Base-by-base conservation (phyloP, 78 protist genomes). In the Acrasis kona region DNA sequence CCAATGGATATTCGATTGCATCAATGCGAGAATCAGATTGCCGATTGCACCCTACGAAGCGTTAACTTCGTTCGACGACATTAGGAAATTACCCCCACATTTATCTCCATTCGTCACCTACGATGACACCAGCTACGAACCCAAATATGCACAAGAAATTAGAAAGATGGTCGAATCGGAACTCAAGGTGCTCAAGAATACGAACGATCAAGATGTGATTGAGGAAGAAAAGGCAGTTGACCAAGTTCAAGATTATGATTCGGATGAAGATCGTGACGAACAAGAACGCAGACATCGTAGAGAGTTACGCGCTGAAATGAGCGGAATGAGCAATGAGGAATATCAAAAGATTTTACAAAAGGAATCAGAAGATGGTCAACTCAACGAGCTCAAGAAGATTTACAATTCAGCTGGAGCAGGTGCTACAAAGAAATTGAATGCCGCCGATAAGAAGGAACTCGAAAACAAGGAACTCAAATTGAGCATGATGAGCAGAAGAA, bases 1-100 rank as follows among this genome's bases (percentile, higher is more conserved):
- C 30, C 99, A 96, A 88, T 96, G 97, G 97, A 84, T 96, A 27
- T 90, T 76, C 74, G 99, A 93, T 79, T 85, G 86, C 41, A 28
- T 92, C 73, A 96, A 96, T 78, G 73, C 74, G 3, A 10, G 57
- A 1, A 61, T 5, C 3, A 77, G 85, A 35, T 74, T 93, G 27
- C 87, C 86, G 9, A 50, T 38, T 12, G 12, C 37, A 8, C 65
- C 40, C 40, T 91, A 89, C 78, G 64, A 38, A 1, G 65, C 73
- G 7, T 95, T 93, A 34, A 37, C 37, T 1, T 34, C 27, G n/a
- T n/a, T n/a, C n/a, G n/a, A n/a, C n/a, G n/a, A n/a, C n/a, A n/a
- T n/a, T n/a, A n/a, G n/a, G n/a, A n/a, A n/a, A n/a, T 78, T 90
- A 65, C 96, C 96, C 27, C 89, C 98, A 39, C 98, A 95, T 83